phyloP scores from a whole-genome alignment of 805 yeast genomes.

The Barnettozyma populi region DNA sequence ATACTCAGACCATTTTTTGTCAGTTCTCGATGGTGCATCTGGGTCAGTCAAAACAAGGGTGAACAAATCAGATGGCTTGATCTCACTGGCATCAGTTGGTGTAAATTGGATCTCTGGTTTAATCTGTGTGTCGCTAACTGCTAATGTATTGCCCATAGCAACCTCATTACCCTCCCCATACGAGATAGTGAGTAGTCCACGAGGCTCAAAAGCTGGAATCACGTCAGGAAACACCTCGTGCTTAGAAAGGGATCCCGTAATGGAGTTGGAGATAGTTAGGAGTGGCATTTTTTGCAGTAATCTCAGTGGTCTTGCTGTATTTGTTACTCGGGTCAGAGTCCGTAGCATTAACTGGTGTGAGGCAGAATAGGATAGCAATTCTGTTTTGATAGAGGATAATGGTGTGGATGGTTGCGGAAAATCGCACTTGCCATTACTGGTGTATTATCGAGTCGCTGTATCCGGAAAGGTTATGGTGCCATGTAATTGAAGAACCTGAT shows the following conservation, averaged over 20 bases:
- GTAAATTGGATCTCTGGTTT: slow-evolving; percentile 65
- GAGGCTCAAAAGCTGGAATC: slow-evolving; percentile 24
- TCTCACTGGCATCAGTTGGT: slow-evolving; percentile 14
- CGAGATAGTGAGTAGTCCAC: slow-evolving; percentile 49
- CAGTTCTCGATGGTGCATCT: slow-evolving; percentile 83
- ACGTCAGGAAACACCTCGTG: slow-evolving; percentile 42
- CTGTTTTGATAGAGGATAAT: not conserved
- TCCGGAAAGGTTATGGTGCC: not conserved
- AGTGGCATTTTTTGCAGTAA: slow-evolving; percentile 19
- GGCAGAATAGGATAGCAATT: not conserved
- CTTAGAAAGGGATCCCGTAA: slow-evolving; percentile 34
- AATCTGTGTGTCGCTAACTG: slow-evolving; percentile 60
- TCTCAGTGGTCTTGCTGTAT: not conserved
- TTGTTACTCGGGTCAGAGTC: not conserved
- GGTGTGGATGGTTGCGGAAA: not conserved
- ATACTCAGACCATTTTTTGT: slow-evolving; percentile 84
- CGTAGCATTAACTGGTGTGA: not conserved
- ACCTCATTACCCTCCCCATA: slow-evolving; percentile 59
- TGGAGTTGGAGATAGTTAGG: slow-evolving; percentile 25
- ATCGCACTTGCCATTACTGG: not conserved
- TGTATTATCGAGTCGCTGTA: not conserved
- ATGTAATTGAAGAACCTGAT: not conserved
- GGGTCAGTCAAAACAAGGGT: slow-evolving; percentile 86
- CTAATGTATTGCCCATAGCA: slow-evolving; percentile 71
- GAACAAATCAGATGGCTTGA: slow-evolving; percentile 45